A percentile compares a stretch with the other conserved stretches of the same genome.
These are phyloP conservation scores for Heterobasidion parviporum DNA, from an alignment of 1,284 basidiomycete species.

Conservation along the genomic window DNA sequence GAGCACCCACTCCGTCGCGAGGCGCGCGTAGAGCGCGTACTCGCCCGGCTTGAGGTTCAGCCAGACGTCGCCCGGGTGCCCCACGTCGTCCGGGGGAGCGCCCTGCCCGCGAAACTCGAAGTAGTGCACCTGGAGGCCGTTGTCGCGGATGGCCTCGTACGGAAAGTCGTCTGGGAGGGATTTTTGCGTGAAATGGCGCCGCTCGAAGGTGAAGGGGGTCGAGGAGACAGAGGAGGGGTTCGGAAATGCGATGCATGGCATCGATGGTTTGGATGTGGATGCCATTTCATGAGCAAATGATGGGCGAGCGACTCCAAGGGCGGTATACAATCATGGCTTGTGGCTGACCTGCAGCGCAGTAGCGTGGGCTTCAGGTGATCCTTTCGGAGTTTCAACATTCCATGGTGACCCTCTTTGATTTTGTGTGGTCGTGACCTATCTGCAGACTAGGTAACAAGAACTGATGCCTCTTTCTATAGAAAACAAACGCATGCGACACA, in stretches of 20 bases:
- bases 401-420: neutral
- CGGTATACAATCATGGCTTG: no score
- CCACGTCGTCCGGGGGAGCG: slow-evolving; percentile 11
- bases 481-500: no score
- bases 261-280: slow-evolving; percentile 7
- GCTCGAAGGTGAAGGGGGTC: slow-evolving; percentile 9
- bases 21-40: slow-evolving; percentile 10
- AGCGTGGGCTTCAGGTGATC: neutral
- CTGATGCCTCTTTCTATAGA: no score
- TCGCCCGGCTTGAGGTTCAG: slow-evolving; percentile 9
- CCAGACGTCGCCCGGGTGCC: slow-evolving; percentile 13
- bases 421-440: no score
- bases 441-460: no score
- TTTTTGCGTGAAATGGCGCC: slow-evolving; percentile 13
- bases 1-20: slow-evolving; percentile 8
- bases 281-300: slow-evolving; percentile 1
- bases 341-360: neutral
- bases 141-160: slow-evolving; percentile 13
- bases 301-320: neutral
- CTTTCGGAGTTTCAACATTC: neutral
- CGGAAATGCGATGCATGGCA: slow-evolving; percentile 11
- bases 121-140: slow-evolving; percentile 14
- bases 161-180: slow-evolving; percentile 12
- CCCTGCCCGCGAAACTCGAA: slow-evolving; percentile 14
- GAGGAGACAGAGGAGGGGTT: slow-evolving; percentile 10